Percentiles rank a stretch among this genome's conserved stretches.
phyloP scores from a whole-genome alignment of 2,329 filamentous ascomycete species.

The Sclerotinia nivalis region DNA sequence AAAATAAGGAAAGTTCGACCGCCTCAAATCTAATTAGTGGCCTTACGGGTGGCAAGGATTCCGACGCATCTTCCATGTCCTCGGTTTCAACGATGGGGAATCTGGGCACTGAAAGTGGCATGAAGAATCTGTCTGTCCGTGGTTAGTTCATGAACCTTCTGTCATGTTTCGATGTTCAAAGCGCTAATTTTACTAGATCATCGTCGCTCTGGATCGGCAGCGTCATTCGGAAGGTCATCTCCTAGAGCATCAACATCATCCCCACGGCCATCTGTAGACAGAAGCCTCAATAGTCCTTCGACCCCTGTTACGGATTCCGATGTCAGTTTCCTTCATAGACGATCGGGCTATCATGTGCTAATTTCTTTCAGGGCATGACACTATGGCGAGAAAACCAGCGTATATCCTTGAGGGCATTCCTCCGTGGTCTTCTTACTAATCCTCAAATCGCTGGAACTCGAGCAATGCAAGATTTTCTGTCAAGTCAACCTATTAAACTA shows the following conservation, averaged over 20 bases:
- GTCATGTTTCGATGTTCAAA: neutral
- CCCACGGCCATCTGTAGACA: slow-evolving; percentile 24
- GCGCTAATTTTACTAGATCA: slow-evolving; percentile 27
- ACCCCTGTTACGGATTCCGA: slow-evolving; percentile 15
- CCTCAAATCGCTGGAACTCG: slow-evolving; percentile 79
- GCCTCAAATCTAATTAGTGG: slow-evolving; percentile 57
- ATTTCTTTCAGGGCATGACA: slow-evolving; percentile 46
- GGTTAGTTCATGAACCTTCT: slow-evolving; percentile 38
- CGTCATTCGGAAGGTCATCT: slow-evolving; percentile 23
- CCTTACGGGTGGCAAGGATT: slow-evolving; percentile 57
- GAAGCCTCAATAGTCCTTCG: neutral
- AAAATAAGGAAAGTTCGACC: slow-evolving; percentile 81
- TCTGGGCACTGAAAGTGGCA: slow-evolving; percentile 27
- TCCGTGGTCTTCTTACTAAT: slow-evolving; percentile 84
- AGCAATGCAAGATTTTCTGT: slow-evolving; percentile 83
- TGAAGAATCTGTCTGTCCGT: slow-evolving; percentile 47
- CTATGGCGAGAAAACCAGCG: slow-evolving; percentile 87
- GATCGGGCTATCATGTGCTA: neutral
- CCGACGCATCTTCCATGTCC: slow-evolving; percentile 77
- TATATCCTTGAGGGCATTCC: slow-evolving; percentile 85
- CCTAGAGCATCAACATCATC: slow-evolving; percentile 17
- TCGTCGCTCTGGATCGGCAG: slow-evolving; percentile 27
- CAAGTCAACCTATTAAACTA: slow-evolving; percentile 66
- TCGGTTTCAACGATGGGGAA: slow-evolving; percentile 40
- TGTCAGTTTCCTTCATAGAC: slow-evolving; percentile 23